Base-by-base conservation (phyloP, 495 filamentous ascomycete genomes). In the Thermothielavioides terrestris region DNA sequence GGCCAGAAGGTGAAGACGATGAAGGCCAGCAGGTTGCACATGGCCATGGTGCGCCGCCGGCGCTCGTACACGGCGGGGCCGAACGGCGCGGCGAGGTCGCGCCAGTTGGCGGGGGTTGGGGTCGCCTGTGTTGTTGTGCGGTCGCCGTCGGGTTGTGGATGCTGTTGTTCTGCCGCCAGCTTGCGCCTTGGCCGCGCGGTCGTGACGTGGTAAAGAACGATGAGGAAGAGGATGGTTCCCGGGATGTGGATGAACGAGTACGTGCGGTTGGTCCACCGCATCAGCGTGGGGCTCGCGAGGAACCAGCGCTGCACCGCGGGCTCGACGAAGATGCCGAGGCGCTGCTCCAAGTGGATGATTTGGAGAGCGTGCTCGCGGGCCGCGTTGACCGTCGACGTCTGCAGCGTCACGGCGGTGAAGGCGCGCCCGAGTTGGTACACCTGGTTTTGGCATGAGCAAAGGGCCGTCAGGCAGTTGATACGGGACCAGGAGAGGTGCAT, bases 161-260 rank as follows among this genome's bases (percentile, higher is more conserved):
- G n/a, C n/a, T n/a, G n/a, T n/a, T 66, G 60, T 45, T 67, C 61
- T 17, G 64, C 58, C 56, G 64, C 59, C 39, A 68, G 52, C 21
- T 59, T 63, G 27, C 49, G 55, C 52, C 59, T 52, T 69, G 76
- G 54, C 55, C 69, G 20, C 7, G 76, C 74, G 40, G 75, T 81
- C 7, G 81, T 85, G 55, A 78, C 79, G 63, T 85, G 81, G 62
- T 79, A 85, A 6, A 86, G 70, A 62, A 76, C 79, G 49, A 83
- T 77, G 21, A 85, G 70, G 59, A 82, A 86, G 10, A 67, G 62
- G 17, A 87, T 87, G 3, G 85, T 88, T 12, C 84, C 85, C 0
- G 85, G 86, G 47, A 90, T 89, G 63, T 89, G 85, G 54, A 90
- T 86, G 56, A 88, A 88, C 1, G 83, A 86, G 60, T 89, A 89